A percentile compares a stretch with the other conserved stretches of the same genome.
Conservation (phyloP, 805 yeast species). For the Candida coquimbonensis region DNA sequence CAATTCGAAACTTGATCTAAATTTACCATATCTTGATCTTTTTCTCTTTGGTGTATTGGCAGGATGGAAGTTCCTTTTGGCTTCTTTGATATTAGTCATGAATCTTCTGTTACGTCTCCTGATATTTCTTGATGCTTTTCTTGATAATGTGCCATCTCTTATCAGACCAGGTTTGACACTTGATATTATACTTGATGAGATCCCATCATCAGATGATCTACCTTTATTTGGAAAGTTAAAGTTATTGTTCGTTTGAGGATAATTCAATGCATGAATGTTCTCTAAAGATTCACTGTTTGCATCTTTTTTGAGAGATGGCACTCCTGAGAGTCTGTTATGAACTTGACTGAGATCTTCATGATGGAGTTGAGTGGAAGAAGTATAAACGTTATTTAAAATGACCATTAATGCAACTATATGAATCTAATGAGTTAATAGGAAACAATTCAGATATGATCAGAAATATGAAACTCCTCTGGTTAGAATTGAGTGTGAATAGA, state of each 20-base stretch:
- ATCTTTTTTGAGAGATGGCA: constrained; percentile 7
- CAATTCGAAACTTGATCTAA: constrained; percentile 18
- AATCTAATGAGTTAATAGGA: too few species aligned
- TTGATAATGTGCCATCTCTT: constrained; percentile 2
- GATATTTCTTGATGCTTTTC: constrained; percentile 11
- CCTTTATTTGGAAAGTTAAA: neutral
- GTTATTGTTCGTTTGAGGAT: neutral
- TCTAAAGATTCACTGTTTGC: constrained; percentile 7
- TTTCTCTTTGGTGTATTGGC: constrained; percentile 19
- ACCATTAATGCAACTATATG: neutral
- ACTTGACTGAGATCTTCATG: neutral
- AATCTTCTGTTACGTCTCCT: constrained; percentile 13
- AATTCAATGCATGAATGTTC: neutral
- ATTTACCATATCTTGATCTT: constrained; percentile 19
- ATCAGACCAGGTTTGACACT: constrained; percentile 8
- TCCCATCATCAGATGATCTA: constrained; percentile 7
- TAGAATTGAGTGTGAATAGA: too few species aligned
- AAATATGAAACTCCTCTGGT: too few species aligned
- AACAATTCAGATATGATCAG: too few species aligned
- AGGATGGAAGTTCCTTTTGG: constrained; percentile 17
- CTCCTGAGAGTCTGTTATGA: constrained; percentile 5
- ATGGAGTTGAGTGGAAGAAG: constrained; percentile 1
- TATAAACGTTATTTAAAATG: neutral
- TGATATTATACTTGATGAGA: constrained; percentile 17
- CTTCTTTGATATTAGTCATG: constrained; percentile 18